Percentiles rank a stretch among this genome's conserved stretches.
These are phyloP conservation scores for Cryptosporidium felis DNA, from an alignment of 169 alveolate species.

Conservation along the genomic window DNA sequence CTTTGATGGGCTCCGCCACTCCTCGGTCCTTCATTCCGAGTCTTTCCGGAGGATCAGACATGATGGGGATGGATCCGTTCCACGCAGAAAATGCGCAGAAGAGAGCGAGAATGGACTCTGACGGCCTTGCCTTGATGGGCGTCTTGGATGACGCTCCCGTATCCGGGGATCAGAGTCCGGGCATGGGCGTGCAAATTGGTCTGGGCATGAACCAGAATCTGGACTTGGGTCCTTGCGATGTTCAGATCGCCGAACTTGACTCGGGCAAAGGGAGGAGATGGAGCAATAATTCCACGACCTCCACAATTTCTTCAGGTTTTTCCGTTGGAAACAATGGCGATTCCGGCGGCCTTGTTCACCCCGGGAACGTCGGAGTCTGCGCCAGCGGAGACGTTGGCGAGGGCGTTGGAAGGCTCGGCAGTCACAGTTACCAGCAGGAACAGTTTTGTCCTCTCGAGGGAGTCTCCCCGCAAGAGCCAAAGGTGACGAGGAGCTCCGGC, in stretches of 20 bases:
- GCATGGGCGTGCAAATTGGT: too few relatives aligned
- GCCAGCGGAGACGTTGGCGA: not conserved
- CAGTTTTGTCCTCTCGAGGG: not conserved
- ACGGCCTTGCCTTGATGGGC: not conserved
- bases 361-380: not conserved
- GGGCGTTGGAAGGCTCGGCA: not conserved
- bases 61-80: conserved; percentile 1
- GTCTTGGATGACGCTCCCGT: not conserved
- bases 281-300: conserved; percentile 66
- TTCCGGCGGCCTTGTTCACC: too few relatives aligned
- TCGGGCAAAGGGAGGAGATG: conserved; percentile 68
- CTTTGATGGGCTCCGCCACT: not conserved
- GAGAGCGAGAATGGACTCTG: not conserved
- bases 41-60: not conserved
- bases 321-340: too few relatives aligned
- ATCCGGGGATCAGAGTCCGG: too few relatives aligned
- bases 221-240: not conserved
- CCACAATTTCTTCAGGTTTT: conserved; percentile 48
- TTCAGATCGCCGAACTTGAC: conserved; percentile 20
- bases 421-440: not conserved
- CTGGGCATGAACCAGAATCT: too few relatives aligned
- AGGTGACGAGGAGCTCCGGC: not conserved
- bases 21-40: not conserved
- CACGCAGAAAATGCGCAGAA: not conserved
- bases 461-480: not conserved